Evolutionary conservation across 2,329 filamentous ascomycete species (phyloP).

Genomic region (Canariomyces notabilis): DNA sequence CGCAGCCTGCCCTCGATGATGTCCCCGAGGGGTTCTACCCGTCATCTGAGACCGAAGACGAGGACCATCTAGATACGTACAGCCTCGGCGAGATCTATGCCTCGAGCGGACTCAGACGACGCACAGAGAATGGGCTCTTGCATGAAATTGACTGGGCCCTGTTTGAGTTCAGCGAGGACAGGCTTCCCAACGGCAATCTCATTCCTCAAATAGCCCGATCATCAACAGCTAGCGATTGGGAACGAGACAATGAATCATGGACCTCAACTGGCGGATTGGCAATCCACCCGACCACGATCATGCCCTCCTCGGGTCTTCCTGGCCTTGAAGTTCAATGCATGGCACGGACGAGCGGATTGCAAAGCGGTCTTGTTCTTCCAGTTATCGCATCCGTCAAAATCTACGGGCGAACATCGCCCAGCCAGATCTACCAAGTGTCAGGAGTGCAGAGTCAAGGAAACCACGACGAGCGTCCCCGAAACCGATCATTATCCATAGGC

Average conservation of each 20-base stretch:
- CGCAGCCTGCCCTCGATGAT: constrained; percentile 86
- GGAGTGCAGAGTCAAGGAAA: constrained; percentile 28
- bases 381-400: constrained; percentile 82
- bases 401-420: constrained; percentile 75
- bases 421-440: constrained; percentile 42
- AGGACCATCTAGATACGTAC: constrained; percentile 79
- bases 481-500: constrained; percentile 41
- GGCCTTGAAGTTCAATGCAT: constrained; percentile 80
- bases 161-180: constrained; percentile 69
- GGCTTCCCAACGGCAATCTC: constrained; percentile 66
- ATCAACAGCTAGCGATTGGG: too few relatives aligned
- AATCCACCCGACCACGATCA: constrained; percentile 54
- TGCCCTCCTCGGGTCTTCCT: constrained; percentile 57
- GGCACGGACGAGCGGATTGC: constrained; percentile 79
- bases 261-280: neutral
- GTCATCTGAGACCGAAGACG: constrained; percentile 61
- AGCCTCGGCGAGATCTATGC: constrained; percentile 80
- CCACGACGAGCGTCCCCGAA: neutral
- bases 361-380: constrained; percentile 70
- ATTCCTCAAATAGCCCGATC: constrained; percentile 43
- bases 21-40: constrained; percentile 80
- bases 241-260: constrained; percentile 2
- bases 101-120: constrained; percentile 80
- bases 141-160: constrained; percentile 97
- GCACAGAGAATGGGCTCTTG: constrained; percentile 62